These are phyloP conservation scores for Solanum lignicaule DNA, from an alignment of 257 asterid species.

Conservation along the genomic window DNA sequence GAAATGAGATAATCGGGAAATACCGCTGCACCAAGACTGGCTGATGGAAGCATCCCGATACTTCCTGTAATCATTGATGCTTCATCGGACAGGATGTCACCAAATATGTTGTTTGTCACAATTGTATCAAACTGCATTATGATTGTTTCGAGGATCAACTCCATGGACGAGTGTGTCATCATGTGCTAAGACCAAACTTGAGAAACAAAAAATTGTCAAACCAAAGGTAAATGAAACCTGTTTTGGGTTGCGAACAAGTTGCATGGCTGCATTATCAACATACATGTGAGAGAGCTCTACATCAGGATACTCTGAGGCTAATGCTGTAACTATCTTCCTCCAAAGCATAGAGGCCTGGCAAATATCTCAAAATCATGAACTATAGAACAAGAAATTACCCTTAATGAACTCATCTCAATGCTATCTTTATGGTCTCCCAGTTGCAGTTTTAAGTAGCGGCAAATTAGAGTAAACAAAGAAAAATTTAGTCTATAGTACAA, in stretches of 20 bases:
- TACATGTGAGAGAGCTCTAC: slow-evolving; percentile 98
- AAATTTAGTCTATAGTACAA: not conserved
- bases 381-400: not conserved
- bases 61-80: slow-evolving; percentile 99
- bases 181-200: not conserved
- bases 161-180: not conserved
- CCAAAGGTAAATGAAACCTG: slow-evolving; percentile 40
- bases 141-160: not conserved
- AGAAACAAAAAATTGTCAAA: not conserved
- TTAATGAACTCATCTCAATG: not conserved
- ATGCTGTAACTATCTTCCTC: slow-evolving; percentile 60
- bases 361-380: slow-evolving; percentile 10
- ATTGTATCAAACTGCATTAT: slow-evolving; percentile 87
- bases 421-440: not conserved
- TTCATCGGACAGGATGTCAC: slow-evolving; percentile 95
- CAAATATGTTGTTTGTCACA: slow-evolving; percentile 92
- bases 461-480: not conserved
- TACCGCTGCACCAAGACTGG: slow-evolving; percentile 91
- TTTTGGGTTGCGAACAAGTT: slow-evolving; percentile 92
- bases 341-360: slow-evolving; percentile 92
- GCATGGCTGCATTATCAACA: slow-evolving; percentile 99
- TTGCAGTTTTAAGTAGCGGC: not conserved
- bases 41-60: slow-evolving; percentile 99
- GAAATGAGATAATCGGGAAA: not conserved
- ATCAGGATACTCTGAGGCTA: slow-evolving; percentile 84